Percentiles rank a stretch among this genome's conserved stretches.
Conservation (phyloP, 176 grass and related monocot genomes). For the Hyparrhenia diplandra region DNA sequence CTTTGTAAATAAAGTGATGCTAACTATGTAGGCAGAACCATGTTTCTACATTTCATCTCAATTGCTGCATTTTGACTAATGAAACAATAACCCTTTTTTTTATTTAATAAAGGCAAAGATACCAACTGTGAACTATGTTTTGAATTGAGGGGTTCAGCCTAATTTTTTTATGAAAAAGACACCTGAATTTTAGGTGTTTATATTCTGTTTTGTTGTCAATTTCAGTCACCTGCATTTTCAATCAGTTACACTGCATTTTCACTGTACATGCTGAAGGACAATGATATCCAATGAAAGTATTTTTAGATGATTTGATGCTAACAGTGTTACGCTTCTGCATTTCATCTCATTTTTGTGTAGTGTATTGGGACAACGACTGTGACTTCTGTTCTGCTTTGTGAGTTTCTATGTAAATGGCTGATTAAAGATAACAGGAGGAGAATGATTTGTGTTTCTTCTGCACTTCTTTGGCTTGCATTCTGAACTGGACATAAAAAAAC, state of each 20-base stretch:
- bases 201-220: neutral
- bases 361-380: neutral
- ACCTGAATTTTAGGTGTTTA: neutral
- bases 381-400: neutral
- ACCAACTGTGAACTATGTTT: neutral
- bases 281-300: neutral
- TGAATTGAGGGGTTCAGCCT: neutral
- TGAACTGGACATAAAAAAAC: neutral
- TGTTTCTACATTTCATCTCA: neutral
- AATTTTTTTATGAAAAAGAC: neutral
- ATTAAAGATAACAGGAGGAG: neutral
- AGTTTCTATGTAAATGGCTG: neutral
- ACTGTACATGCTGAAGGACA: neutral
- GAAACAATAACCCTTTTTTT: neutral
- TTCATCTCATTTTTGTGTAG: neutral
- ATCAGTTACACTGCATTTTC: neutral
- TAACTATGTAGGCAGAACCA: neutral
- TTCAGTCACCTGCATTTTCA: neutral
- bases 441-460: neutral
- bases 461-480: neutral
- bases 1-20: slow-evolving; percentile 1
- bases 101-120: neutral
- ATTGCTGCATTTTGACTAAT: neutral
- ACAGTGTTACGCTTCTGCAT: neutral
- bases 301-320: neutral